Percentiles rank a stretch among this genome's conserved stretches.
Conservation (phyloP, 257 asterid genomes). For the Paraleonurus japonicus region DNA sequence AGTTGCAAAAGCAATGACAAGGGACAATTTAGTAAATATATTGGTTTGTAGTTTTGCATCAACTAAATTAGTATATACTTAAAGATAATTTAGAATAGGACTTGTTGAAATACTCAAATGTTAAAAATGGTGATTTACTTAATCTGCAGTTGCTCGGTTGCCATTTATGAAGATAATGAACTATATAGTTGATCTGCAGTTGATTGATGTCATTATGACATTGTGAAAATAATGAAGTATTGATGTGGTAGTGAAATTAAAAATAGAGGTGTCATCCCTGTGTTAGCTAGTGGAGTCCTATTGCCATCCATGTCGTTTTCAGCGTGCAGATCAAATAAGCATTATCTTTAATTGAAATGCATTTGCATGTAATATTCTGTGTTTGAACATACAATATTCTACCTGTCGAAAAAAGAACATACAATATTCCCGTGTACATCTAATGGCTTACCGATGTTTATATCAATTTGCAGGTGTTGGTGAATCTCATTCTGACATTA, state of each 20-base stretch:
- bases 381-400: not conserved
- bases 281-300: not conserved
- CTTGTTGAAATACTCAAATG: not conserved
- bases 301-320: not conserved
- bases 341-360: not conserved
- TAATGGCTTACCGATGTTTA: not conserved
- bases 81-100: not conserved
- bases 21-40: not conserved
- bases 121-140: not conserved
- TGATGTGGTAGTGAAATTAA: not conserved
- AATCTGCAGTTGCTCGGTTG: not conserved
- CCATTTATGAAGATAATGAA: not conserved
- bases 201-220: not conserved
- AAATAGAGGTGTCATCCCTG: not conserved
- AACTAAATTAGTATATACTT: not conserved
- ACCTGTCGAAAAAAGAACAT: too few relatives aligned
- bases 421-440: not conserved
- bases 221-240: not conserved
- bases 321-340: not conserved
- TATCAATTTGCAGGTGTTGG: slow-evolving; percentile 30
- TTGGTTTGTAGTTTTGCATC: not conserved
- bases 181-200: not conserved
- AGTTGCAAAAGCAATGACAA: not conserved
- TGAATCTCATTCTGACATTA: slow-evolving; percentile 24
- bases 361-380: not conserved